Conservation (phyloP, 78 protist genomes). For the Protostelium mycophagum region DNA sequence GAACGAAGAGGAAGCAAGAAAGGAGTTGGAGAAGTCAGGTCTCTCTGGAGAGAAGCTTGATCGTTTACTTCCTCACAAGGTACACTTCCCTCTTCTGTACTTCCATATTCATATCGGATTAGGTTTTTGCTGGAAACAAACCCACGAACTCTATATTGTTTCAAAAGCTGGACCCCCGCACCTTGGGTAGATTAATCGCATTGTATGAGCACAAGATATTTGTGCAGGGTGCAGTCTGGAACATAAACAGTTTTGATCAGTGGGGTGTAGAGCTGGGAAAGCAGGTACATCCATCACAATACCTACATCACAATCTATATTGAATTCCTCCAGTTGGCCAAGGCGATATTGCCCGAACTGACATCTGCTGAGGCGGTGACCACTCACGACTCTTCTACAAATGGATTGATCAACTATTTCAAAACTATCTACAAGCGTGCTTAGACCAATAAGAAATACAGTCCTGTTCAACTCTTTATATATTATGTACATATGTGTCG, state of each 20-base stretch:
- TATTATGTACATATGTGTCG: too few relatives aligned
- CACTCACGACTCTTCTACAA: constrained; percentile 83
- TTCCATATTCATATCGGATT: not conserved
- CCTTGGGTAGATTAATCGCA: constrained; percentile 84
- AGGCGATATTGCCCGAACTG: constrained; percentile 67
- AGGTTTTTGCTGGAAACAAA: constrained; percentile 85
- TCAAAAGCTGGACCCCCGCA: constrained; percentile 70
- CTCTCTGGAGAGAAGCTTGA: constrained; percentile 40
- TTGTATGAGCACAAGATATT: constrained; percentile 91
- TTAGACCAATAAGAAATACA: too few relatives aligned
- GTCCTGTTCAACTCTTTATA: too few relatives aligned
- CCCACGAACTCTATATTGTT: constrained; percentile 85
- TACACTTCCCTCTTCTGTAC: not conserved
- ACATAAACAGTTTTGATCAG: constrained; percentile 94
- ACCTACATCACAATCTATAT: not conserved
- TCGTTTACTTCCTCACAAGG: constrained; percentile 69
- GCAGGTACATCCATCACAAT: constrained; percentile 10
- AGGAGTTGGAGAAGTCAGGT: constrained; percentile 61
- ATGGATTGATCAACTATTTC: constrained; percentile 86
- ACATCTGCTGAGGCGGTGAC: not conserved
- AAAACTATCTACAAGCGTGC: constrained; percentile 21
- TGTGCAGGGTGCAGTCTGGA: constrained; percentile 93
- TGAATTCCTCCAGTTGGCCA: constrained; percentile 86
- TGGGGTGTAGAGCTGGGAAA: constrained; percentile 99
- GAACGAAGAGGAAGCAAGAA: constrained; percentile 56